Conservation (phyloP, 2,329 filamentous ascomycete genomes). For the Aspergillus luchuensis region DNA sequence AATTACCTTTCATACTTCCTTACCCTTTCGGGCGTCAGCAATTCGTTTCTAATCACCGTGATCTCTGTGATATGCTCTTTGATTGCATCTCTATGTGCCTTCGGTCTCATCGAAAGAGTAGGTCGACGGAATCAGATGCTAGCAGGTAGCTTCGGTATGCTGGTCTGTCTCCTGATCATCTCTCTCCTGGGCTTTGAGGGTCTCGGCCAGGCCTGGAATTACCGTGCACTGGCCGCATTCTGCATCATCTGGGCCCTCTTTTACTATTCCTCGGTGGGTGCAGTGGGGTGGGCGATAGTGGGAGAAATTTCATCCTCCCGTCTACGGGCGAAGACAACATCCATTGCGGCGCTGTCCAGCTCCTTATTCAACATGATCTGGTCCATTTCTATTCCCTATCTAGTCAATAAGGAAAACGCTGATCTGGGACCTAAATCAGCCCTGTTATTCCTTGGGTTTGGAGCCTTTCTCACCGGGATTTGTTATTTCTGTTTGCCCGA, state of each 20-base stretch:
- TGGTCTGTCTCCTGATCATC: not conserved
- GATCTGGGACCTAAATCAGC: not conserved
- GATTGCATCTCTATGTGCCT: not conserved
- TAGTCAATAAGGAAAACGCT: slow-evolving; percentile 1
- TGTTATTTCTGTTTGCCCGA: slow-evolving; percentile 2
- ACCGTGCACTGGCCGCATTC: not conserved
- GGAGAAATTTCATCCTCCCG: slow-evolving; percentile 2
- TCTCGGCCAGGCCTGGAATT: not conserved
- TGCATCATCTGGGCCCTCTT: slow-evolving; percentile 3
- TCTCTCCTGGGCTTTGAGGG: slow-evolving; percentile 1
- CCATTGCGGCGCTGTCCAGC: slow-evolving; percentile 1
- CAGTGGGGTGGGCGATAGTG: slow-evolving; percentile 3
- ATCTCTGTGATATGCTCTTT: not conserved
- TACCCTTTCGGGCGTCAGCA: not conserved
- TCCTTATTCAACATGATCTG: not conserved
- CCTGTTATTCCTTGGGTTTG: not conserved
- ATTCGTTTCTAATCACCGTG: not conserved
- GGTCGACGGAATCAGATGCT: not conserved
- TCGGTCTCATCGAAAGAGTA: slow-evolving; percentile 1
- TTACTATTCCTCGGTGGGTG: not conserved
- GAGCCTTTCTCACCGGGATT: not conserved
- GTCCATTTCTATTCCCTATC: slow-evolving; percentile 2
- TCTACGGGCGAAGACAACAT: slow-evolving; percentile 2
- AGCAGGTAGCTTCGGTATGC: not conserved
- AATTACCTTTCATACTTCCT: slow-evolving; percentile 5